Evolutionary conservation across 306 rosid species (phyloP), one percentile per base, ranked within the genome.

Genomic region (Dryas octopetala): DNA sequence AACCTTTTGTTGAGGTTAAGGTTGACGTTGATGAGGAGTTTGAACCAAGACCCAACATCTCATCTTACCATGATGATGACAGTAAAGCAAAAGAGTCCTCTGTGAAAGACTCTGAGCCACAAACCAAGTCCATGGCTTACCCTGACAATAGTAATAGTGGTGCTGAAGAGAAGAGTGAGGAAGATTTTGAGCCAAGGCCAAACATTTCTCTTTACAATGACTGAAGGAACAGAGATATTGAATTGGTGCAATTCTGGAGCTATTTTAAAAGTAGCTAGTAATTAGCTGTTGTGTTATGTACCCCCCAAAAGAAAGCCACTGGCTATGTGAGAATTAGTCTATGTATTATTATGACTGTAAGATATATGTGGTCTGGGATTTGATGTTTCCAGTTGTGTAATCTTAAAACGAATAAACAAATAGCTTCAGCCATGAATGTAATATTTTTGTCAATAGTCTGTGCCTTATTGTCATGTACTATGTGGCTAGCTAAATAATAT

Each of bases 161-260:
- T 32, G 6, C 38, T 32, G 28, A 23, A 48, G 67, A 45, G 38
- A 28, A 28, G 38, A 28, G 38, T 55, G 74, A 40, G 0, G 38
- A 55, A 4, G 74, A 73, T 2, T 66, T 64, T 43, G 62, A 73
- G 40, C 73, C 82, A 47, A 66, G 32, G 44, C 78, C 82, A 17
- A 23, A 74, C 23, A 0, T 45, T 68, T 14, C 71, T 52, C 14
- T 6, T 28, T 61, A 80, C 6, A 60, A 32, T 16, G 71, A 67
- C 0, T 67, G 48, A 64, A 19, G 13, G 2, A 57, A n/a, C 7
- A 6, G 2, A 8, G 23, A 15, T 9, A 7, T 41, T 19, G 74
- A 5, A n/a, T 1, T 52, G 38, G 4, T 28, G 61, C 47, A 51
- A 32, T 14, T 26, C 17, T 51, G 28, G 61, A 28, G 46, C 5